A percentile compares a stretch with the other conserved stretches of the same genome.
These are phyloP conservation scores for Pinus taeda DNA, from an alignment of 75 land plant genomes.

Conservation along the genomic window DNA sequence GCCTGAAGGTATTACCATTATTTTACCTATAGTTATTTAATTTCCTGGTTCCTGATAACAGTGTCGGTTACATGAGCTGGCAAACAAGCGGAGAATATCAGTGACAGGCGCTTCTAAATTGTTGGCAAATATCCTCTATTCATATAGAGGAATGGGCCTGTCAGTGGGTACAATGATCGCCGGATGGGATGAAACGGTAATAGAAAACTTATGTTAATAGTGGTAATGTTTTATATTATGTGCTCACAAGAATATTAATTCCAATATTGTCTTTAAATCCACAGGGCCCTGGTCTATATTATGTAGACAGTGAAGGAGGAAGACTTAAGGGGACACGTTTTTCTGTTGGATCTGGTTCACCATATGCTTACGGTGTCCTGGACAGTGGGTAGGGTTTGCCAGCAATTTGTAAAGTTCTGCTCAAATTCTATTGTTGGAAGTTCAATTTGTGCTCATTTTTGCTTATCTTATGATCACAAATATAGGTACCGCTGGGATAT, in stretches of 20 bases:
- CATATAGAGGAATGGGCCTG: slow-evolving; percentile 96
- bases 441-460: no score
- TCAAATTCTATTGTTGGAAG: no score
- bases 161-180: slow-evolving; percentile 99
- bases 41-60: slow-evolving; percentile 11
- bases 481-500: slow-evolving; percentile 71
- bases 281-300: slow-evolving; percentile 95
- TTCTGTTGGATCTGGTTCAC: slow-evolving; percentile 97
- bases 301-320: slow-evolving; percentile 98
- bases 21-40: no score
- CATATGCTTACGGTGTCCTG: slow-evolving; percentile 93
- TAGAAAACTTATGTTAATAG: neutral
- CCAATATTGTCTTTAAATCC: no score
- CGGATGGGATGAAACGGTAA: slow-evolving; percentile 97
- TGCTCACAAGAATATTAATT: no score
- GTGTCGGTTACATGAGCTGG: slow-evolving; percentile 96
- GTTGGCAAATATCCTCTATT: slow-evolving; percentile 91
- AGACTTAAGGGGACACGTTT: slow-evolving; percentile 85
- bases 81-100: slow-evolving; percentile 95
- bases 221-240: no score
- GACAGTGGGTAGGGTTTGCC: slow-evolving; percentile 68
- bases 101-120: slow-evolving; percentile 95
- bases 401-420: neutral
- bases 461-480: neutral
- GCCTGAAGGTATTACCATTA: no score